phyloP scores from a whole-genome alignment of 1,284 basidiomycete species.

The Mycena sp. region DNA sequence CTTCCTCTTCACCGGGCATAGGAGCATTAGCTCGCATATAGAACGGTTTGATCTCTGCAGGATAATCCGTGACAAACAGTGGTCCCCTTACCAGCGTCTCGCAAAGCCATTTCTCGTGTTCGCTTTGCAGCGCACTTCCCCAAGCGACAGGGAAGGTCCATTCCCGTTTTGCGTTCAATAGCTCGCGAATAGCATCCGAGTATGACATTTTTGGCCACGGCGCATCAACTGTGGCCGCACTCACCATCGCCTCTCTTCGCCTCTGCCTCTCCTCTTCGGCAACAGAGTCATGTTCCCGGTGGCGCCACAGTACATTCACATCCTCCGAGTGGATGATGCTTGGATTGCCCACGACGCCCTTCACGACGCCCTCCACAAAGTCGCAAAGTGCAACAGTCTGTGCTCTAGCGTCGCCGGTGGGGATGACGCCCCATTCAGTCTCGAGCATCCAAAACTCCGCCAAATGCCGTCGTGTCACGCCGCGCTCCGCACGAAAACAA shows the following conservation, averaged over 20 bases:
- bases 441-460: conserved; percentile 99
- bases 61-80: conserved; percentile 94
- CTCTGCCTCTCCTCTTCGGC: conserved; percentile 37
- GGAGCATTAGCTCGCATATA: conserved; percentile 85
- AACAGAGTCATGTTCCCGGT: conserved; percentile 27
- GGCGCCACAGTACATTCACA: conserved; percentile 50
- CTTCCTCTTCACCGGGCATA: conserved; percentile 39
- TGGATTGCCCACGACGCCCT: conserved; percentile 51
- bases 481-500: conserved; percentile 92
- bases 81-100: conserved; percentile 74
- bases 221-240: conserved; percentile 42
- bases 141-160: conserved; percentile 73
- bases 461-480: conserved; percentile 90
- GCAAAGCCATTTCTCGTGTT: conserved; percentile 94
- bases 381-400: conserved; percentile 64
- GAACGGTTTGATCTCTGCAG: conserved; percentile 87
- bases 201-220: conserved; percentile 86
- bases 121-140: conserved; percentile 82
- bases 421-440: conserved; percentile 72
- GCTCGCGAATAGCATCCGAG: conserved; percentile 74
- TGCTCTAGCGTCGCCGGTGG: conserved; percentile 7
- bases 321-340: conserved; percentile 39
- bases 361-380: conserved; percentile 76
- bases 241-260: conserved; percentile 43
- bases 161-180: conserved; percentile 51